Conservation (phyloP, 192 early-diverging fungal genomes). For the Haplosporangium gracile region DNA sequence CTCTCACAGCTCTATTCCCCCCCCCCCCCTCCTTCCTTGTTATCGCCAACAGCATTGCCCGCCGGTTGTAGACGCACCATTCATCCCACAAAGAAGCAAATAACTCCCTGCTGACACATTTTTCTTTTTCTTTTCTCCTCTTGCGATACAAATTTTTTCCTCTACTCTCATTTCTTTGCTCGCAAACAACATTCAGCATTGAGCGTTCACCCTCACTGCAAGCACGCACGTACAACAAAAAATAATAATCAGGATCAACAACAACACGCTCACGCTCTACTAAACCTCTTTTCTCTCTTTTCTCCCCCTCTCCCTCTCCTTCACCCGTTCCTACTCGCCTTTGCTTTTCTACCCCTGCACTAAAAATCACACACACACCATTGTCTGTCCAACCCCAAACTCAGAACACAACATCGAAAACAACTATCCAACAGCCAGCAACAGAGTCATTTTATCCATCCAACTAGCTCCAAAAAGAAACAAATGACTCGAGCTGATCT, state of each 20-base stretch:
- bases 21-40: neutral
- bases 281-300: neutral
- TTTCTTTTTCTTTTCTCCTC: neutral
- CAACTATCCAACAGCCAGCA: neutral
- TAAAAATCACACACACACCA: neutral
- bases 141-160: neutral
- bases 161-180: neutral
- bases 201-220: neutral
- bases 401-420: neutral
- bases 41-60: neutral
- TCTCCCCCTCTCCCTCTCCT: neutral
- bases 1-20: neutral
- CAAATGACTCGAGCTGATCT: conserved; percentile 43
- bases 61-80: neutral
- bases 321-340: neutral
- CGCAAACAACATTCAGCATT: neutral
- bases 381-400: neutral
- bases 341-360: neutral
- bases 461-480: neutral
- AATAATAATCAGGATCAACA: neutral
- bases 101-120: conserved; percentile 8
- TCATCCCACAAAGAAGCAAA: neutral
- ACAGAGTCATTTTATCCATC: neutral
- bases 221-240: neutral
- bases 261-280: neutral